phyloP scores from a whole-genome alignment of 805 yeast genomes.

The Wickerhamiella galacta region DNA sequence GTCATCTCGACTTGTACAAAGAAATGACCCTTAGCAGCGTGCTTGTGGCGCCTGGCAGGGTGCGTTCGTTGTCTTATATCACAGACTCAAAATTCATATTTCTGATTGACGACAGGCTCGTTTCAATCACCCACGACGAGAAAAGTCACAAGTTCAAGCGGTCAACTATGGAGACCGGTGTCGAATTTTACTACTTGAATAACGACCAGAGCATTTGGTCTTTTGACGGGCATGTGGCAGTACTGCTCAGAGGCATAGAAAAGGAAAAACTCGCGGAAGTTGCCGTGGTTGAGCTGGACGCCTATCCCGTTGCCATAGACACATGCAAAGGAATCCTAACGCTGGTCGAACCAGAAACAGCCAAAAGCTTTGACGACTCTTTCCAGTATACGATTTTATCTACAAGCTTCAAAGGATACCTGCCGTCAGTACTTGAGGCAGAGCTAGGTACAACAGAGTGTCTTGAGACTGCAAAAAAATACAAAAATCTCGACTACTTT shows the following conservation, averaged over 20 bases:
- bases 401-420: constrained; percentile 20
- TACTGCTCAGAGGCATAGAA: constrained; percentile 14
- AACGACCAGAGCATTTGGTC: constrained; percentile 24
- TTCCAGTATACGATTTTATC: constrained; percentile 20
- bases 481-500: constrained; percentile 23
- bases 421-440: constrained; percentile 20
- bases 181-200: constrained; percentile 23
- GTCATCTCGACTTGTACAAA: constrained; percentile 16
- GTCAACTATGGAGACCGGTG: constrained; percentile 20
- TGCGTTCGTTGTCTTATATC: constrained; percentile 19
- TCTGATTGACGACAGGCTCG: constrained; percentile 24
- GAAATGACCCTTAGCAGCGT: constrained; percentile 23
- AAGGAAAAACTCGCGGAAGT: constrained; percentile 2
- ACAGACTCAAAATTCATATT: constrained; percentile 15
- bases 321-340: constrained; percentile 32
- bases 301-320: constrained; percentile 35
- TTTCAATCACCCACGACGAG: constrained; percentile 12
- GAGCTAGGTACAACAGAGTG: constrained; percentile 9
- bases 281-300: constrained; percentile 22
- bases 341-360: constrained; percentile 33
- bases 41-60: constrained; percentile 25
- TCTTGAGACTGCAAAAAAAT: constrained; percentile 17
- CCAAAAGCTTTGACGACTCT: constrained; percentile 20
- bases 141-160: constrained; percentile 13
- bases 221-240: constrained; percentile 24